Percentiles rank a stretch among this genome's conserved stretches.
phyloP scores from a whole-genome alignment of 73 alveolate genomes.

The Breviolum minutum region DNA sequence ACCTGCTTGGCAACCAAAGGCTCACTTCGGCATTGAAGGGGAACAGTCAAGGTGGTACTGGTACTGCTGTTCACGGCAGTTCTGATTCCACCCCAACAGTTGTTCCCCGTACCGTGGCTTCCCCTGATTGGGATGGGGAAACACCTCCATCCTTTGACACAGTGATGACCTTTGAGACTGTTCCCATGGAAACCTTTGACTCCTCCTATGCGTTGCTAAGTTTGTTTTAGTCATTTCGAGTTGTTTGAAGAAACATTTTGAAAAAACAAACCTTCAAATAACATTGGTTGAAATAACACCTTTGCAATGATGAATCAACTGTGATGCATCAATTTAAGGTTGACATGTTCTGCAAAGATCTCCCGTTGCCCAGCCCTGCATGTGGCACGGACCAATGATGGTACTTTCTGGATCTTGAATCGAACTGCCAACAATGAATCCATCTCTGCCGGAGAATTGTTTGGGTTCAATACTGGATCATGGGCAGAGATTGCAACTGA shows the following conservation, averaged over 20 bases:
- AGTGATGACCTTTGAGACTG: neutral
- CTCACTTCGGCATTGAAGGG: neutral
- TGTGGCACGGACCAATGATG: neutral
- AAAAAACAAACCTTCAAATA: neutral
- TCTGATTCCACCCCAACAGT: neutral
- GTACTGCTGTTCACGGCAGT: neutral
- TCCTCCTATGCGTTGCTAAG: neutral
- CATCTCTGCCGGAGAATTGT: neutral
- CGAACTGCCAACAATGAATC: neutral
- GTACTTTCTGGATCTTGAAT: neutral
- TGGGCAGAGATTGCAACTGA: neutral
- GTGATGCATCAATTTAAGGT: neutral
- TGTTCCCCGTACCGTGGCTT: neutral
- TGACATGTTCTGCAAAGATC: neutral
- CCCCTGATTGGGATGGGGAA: slow-evolving; percentile 4
- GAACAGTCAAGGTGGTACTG: neutral
- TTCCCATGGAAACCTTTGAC: neutral
- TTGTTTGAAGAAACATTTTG: neutral
- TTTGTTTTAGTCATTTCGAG: neutral
- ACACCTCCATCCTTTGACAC: neutral
- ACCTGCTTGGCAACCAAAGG: neutral
- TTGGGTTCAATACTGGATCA: slow-evolving; percentile 6
- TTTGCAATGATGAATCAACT: neutral
- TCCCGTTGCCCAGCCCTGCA: neutral
- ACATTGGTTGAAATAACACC: neutral